These are phyloP conservation scores for Linum lewisii DNA, from an alignment of 345 rosid species.

Conservation along the genomic window DNA sequence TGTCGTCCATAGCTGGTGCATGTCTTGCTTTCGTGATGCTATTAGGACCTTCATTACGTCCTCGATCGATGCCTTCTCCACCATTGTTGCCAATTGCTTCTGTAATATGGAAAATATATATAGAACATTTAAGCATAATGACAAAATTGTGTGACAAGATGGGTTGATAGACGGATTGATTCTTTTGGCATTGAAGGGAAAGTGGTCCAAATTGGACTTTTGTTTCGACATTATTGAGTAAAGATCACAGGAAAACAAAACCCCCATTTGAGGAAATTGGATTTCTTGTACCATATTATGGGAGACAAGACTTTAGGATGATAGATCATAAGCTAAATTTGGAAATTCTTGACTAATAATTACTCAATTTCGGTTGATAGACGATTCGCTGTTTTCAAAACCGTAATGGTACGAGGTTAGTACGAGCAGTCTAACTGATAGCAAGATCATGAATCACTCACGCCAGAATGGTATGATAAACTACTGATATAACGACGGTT, in stretches of 20 bases:
- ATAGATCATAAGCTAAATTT: conserved; percentile 33
- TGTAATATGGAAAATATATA: conserved; percentile 16
- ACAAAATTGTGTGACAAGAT: neutral
- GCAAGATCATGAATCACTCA: too few relatives aligned
- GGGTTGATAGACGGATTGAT: neutral
- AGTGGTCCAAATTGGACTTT: too few relatives aligned
- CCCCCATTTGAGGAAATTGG: conserved; percentile 52
- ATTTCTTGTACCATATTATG: conserved; percentile 24
- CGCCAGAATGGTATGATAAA: too few relatives aligned
- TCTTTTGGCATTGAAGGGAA: too few relatives aligned
- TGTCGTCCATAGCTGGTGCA: conserved; percentile 94
- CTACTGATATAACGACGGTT: too few relatives aligned
- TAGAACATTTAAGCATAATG: conserved; percentile 6
- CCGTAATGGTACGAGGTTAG: too few relatives aligned
- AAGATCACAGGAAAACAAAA: too few relatives aligned
- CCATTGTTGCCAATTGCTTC: conserved; percentile 94
- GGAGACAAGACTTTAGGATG: conserved; percentile 29
- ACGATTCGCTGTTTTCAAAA: too few relatives aligned
- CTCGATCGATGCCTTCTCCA: conserved; percentile 92
- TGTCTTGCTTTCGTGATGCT: conserved; percentile 95
- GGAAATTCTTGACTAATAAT: too few relatives aligned
- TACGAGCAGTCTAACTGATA: too few relatives aligned
- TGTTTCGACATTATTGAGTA: too few relatives aligned
- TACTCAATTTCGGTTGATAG: too few relatives aligned
- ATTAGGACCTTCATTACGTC: conserved; percentile 94